Conservation (phyloP, 305 asterid genomes). For the Fraxinus velutina region DNA sequence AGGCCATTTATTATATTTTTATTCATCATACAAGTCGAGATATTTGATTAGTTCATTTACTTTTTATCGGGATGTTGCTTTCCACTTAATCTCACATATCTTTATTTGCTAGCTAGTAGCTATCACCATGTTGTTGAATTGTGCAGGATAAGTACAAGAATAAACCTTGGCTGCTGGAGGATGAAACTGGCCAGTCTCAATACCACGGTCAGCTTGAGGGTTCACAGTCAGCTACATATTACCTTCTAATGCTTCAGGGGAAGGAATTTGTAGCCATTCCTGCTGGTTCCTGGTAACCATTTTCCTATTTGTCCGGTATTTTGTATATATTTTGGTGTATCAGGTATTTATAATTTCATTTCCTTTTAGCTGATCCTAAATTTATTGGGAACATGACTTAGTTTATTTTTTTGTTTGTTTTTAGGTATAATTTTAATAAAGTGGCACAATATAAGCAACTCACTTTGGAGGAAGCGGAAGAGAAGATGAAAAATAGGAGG, state of each 20-base stretch:
- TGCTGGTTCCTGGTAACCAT: conserved; percentile 85
- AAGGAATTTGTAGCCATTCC: conserved; percentile 93
- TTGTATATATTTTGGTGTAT: neutral
- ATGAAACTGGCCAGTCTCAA: conserved; percentile 89
- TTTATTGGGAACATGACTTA: neutral
- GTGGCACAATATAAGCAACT: conserved; percentile 98
- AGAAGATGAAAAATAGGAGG: conserved; percentile 92
- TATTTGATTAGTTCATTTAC: conserved; percentile 13
- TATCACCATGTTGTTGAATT: conserved; percentile 27
- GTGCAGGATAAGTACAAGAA: conserved; percentile 86
- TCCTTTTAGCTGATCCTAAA: neutral
- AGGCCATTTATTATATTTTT: neutral
- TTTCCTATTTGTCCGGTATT: conserved; percentile 9
- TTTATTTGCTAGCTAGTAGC: conserved; percentile 15
- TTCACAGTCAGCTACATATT: conserved; percentile 87
- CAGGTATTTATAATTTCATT: neutral
- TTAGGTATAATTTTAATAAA: conserved; percentile 92
- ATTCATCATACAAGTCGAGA: neutral
- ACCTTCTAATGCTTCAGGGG: conserved; percentile 93
- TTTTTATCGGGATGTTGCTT: conserved; percentile 5
- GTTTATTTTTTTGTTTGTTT: neutral
- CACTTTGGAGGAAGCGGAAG: conserved; percentile 97
- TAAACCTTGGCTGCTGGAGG: conserved; percentile 95
- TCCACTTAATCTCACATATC: conserved; percentile 7
- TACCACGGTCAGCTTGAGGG: conserved; percentile 89